Evolutionary conservation across 2,329 filamentous ascomycete genomes (phyloP), one percentile per base, ranked within the genome.

Genomic region (Thyridium curvatum): DNA sequence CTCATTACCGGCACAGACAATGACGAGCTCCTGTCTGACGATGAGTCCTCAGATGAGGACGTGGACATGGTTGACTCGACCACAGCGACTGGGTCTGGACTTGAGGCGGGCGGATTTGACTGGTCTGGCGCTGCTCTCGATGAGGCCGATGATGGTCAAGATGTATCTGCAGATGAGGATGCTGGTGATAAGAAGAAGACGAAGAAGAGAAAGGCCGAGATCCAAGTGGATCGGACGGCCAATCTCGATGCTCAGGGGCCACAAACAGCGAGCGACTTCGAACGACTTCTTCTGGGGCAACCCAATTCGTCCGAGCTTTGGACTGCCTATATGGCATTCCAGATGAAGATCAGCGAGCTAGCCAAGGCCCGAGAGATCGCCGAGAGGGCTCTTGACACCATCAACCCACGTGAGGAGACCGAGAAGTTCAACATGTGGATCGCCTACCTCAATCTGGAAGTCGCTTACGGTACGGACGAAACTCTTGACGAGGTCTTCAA

Each of bases 271-370:
- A 86, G 85, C 46, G 94, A 98, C 62, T 98, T 89, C 60, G 94
- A 98, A 65, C 84, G 93, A 50, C 80, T 96, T 17, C 77, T 98
- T 32, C 78, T 98, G 16, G 87, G 89, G 40, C 86, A 94, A 58
- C 89, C 93, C 3, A 89, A 97, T 64, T 91, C 86, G n/a, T 94
- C 91, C 1, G 72, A 84, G 45, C 75, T 97, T 18, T 98, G 93
- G 93, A 86, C 96, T 39, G 79, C 87, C 48, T 98, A 98, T 66
- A 97, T 98, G 88, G 89, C 90, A n/a, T 94, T 94, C 74, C 88
- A 97, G 64, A 82, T 96, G 61, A 84, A 94, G 56, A 77, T 94
- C 38, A 87, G 87, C 56, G 93, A 98, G 63, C 72, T 94, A 15
- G 79, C 83, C 44, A 93, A 89, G 62, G 90, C 93, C 12, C 81